These are phyloP conservation scores for Geranomyces variabilis DNA, from an alignment of 192 early-diverging fungal species.

Conservation along the genomic window DNA sequence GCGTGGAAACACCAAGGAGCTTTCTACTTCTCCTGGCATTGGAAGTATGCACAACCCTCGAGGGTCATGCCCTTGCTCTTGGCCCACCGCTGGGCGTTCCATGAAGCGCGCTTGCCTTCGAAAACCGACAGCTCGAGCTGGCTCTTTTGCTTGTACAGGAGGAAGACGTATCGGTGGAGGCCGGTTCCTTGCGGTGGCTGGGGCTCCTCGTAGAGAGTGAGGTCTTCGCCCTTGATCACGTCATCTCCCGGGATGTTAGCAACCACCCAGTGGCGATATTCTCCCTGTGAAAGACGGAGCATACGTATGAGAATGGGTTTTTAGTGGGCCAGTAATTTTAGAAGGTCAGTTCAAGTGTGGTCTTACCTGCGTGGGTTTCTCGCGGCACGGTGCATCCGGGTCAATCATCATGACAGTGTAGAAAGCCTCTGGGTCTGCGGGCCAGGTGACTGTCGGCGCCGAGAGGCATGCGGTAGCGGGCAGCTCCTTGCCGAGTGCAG, in stretches of 20 bases:
- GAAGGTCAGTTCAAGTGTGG: too few relatives aligned
- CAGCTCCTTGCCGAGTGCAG: slow-evolving; percentile 24
- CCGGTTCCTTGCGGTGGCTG: slow-evolving; percentile 55
- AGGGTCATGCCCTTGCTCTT: slow-evolving; percentile 26
- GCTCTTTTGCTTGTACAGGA: slow-evolving; percentile 55
- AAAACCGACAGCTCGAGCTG: slow-evolving; percentile 19
- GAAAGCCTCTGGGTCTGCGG: slow-evolving; percentile 22
- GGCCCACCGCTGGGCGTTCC: slow-evolving; percentile 26
- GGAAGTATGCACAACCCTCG: slow-evolving; percentile 24
- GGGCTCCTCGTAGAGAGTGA: slow-evolving; percentile 36
- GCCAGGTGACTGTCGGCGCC: slow-evolving; percentile 27
- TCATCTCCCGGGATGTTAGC: slow-evolving; percentile 26
- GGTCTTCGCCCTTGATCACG: slow-evolving; percentile 27
- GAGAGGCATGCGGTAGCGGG: slow-evolving; percentile 27
- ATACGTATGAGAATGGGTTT: not conserved
- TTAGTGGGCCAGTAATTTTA: too few relatives aligned
- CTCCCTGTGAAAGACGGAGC: not conserved
- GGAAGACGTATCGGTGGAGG: slow-evolving; percentile 62
- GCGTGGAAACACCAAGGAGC: not conserved
- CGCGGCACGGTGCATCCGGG: slow-evolving; percentile 28
- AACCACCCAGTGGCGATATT: slow-evolving; percentile 31
- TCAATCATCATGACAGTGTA: slow-evolving; percentile 30
- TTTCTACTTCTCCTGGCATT: slow-evolving; percentile 25
- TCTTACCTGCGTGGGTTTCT: slow-evolving; percentile 19
- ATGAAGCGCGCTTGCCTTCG: slow-evolving; percentile 18